phyloP scores from a whole-genome alignment of 176 grass and related monocot species.

The Oryza nivara region DNA sequence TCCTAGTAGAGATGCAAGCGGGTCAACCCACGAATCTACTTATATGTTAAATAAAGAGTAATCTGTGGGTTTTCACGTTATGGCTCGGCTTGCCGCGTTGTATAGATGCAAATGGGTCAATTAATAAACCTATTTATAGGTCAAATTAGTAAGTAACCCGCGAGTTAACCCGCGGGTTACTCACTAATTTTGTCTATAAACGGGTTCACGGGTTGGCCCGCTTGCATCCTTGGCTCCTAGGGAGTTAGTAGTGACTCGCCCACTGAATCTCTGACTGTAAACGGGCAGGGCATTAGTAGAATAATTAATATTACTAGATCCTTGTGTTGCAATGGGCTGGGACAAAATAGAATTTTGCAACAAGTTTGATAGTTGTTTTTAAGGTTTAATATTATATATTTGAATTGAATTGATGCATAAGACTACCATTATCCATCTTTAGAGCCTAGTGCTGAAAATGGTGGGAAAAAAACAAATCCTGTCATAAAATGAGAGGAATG shows the following conservation, averaged over 20 bases:
- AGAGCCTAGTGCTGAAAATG: neutral
- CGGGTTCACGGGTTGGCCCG: too few species aligned
- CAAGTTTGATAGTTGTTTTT: neutral
- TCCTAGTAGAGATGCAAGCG: too few species aligned
- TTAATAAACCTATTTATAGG: too few species aligned
- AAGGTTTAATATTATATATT: neutral
- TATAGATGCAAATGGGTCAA: too few species aligned
- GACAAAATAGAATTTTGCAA: neutral
- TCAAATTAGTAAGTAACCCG: too few species aligned
- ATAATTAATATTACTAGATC: neutral
- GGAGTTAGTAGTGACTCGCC: neutral
- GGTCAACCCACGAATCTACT: too few species aligned
- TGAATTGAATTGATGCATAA: neutral
- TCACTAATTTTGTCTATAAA: too few species aligned
- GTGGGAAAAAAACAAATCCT: neutral
- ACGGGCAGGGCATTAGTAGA: neutral
- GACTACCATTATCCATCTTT: neutral
- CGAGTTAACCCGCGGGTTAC: too few species aligned
- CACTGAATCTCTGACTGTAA: neutral
- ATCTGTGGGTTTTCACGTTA: too few species aligned
- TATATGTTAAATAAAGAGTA: too few species aligned
- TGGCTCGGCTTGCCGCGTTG: too few species aligned
- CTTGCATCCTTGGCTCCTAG: too few species aligned
- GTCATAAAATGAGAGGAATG: neutral
- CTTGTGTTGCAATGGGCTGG: neutral